phyloP scores from a whole-genome alignment of 2,329 filamentous ascomycete genomes.

The Phaeomoniella chlamydospora region DNA sequence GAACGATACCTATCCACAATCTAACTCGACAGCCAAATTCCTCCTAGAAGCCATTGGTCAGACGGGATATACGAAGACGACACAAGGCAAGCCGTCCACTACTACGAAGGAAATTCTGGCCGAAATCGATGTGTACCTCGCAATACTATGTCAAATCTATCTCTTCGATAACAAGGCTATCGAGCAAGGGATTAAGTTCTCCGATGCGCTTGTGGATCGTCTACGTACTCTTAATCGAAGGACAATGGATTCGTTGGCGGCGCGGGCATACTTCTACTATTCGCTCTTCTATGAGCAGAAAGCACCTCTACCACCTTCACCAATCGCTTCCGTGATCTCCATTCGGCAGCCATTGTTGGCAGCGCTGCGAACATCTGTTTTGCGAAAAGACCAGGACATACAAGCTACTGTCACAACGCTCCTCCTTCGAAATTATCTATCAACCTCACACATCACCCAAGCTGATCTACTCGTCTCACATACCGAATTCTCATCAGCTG shows the following conservation, averaged over 20 bases:
- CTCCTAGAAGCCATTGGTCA: conserved; percentile 56
- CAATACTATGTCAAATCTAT: conserved; percentile 74
- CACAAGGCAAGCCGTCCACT: conserved; percentile 45
- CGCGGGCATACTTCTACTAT: conserved; percentile 97
- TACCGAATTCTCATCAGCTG: conserved; percentile 85
- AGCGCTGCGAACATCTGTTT: conserved; percentile 83
- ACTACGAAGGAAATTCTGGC: conserved; percentile 61
- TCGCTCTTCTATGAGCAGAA: conserved; percentile 89
- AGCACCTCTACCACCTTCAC: conserved; percentile 72
- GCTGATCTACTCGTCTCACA: conserved; percentile 92
- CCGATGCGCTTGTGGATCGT: conserved; percentile 65
- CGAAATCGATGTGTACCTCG: conserved; percentile 79
- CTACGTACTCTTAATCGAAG: conserved; percentile 83
- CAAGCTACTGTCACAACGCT: conserved; percentile 92
- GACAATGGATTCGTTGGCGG: conserved; percentile 83
- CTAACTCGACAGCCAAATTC: conserved; percentile 52
- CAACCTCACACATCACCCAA: conserved; percentile 91
- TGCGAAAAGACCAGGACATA: conserved; percentile 94
- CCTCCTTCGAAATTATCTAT: conserved; percentile 86
- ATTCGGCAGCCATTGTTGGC: conserved; percentile 77
- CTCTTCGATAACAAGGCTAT: conserved; percentile 75
- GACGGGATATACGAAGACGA: conserved; percentile 42
- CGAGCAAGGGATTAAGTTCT: conserved; percentile 71
- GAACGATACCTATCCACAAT: conserved; percentile 61
- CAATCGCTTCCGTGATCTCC: conserved; percentile 71